Evolutionary conservation across 139 green algal genomes (phyloP).

Genomic region (Choricystis sp.): DNA sequence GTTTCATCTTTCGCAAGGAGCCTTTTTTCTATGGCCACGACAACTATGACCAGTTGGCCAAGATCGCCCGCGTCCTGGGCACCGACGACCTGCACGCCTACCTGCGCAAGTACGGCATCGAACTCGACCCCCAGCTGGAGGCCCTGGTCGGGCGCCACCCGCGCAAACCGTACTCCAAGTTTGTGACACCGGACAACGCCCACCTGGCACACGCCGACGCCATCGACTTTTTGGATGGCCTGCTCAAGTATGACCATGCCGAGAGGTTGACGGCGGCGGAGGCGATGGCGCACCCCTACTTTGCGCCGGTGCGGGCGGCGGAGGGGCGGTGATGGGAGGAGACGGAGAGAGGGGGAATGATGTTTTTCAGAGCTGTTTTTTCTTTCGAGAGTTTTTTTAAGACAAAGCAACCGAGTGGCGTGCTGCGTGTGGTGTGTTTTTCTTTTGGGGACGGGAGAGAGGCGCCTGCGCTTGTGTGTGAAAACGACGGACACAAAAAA

Average conservation of each 20-base stretch:
- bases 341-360: too few species aligned
- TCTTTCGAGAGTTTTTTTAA: too few species aligned
- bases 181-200: slow-evolving; percentile 81
- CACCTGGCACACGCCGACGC: slow-evolving; percentile 85
- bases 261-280: slow-evolving; percentile 80
- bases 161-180: slow-evolving; percentile 87
- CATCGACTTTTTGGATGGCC: slow-evolving; percentile 91
- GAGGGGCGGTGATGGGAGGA: background rate
- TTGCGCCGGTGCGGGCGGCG: slow-evolving; percentile 52
- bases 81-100: slow-evolving; percentile 81
- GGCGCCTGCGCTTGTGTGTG: too few species aligned
- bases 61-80: slow-evolving; percentile 91
- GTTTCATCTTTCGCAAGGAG: slow-evolving; percentile 91
- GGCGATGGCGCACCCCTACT: slow-evolving; percentile 91
- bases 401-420: too few species aligned
- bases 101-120: slow-evolving; percentile 92
- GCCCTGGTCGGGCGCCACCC: slow-evolving; percentile 58
- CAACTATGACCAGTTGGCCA: slow-evolving; percentile 99
- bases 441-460: too few species aligned
- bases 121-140: slow-evolving; percentile 91
- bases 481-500: too few species aligned
- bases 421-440: too few species aligned
- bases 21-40: slow-evolving; percentile 99
- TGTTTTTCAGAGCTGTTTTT: too few species aligned
- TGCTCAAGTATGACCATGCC: slow-evolving; percentile 74